Base-by-base conservation (phyloP, 768 basidiomycete species). In the Boletus subparvulus region DNA sequence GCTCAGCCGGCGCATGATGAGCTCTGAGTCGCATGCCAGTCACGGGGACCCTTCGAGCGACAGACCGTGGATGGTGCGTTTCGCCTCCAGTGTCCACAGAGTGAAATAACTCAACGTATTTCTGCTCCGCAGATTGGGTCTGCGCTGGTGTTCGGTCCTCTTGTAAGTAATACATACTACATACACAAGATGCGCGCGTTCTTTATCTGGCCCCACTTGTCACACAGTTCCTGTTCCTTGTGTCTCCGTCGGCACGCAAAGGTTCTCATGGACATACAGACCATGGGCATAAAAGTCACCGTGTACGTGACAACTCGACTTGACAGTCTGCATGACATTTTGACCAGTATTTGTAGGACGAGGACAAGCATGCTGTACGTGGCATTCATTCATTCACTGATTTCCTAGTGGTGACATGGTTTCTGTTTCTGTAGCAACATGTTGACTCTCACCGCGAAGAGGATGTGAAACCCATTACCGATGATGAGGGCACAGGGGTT, bases 401-500 rank as follows among this genome's bases (percentile, higher is more conserved):
- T 47, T 40, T 36, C n/a, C 21, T 26, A 28, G 40, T 40, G 19
- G 17, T 55, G 39, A 58, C 35, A 21, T 51, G 41, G 21, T 10
- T 39, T 39, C 32, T 44, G 55, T 59, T 48, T 32, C 40, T 50
- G 36, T 56, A 68, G 63, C 62, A 68, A 59, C 62, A 58, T 10
- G 50, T 44, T 3, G 56, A 66, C 36, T 43, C 66, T 14, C 37
- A 50, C 1, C 40, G 24, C 21, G 47, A 51, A 35, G 52, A 48
- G 50, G 55, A 54, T 35, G 52, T 26, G 12, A 46, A 49, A 16
- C 57, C 67, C 32, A 54, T 67, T 47, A 50, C 54, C 3, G 73
- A 73, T 49, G 72, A 72, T 24, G 72, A 73, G 47, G 72, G 70
- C 13, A 70, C 70, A 2, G 55, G 51, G 39, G 62, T 69, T 35